Evolutionary conservation across 139 green algal genomes (phyloP), one percentile per base, ranked within the genome.

Genomic region (Asterochloris sp.): DNA sequence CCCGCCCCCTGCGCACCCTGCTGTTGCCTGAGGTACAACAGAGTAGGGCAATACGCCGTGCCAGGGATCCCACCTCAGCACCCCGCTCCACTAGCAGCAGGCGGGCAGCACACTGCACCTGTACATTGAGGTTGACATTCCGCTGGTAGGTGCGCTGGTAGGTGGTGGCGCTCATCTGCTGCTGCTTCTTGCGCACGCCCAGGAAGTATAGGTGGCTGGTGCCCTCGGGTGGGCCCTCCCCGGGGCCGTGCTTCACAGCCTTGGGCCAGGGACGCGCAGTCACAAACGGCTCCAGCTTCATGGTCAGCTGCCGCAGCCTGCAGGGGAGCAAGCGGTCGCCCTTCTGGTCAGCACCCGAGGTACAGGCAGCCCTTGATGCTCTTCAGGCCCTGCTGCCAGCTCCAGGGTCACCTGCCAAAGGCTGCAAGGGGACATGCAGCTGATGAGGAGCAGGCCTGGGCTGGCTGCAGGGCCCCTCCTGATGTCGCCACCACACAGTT

Each of bases 251-350:
- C 66, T 82, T 83, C 24, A 88, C 76, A 11, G 68, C 23, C 19
- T 78, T 66, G 75, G 75, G 61, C 69, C 83, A 78, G 1, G 82
- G 79, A 16, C 96, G 84, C 76, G 95, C 88, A 62, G 87, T 86
- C 17, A 94, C 85, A 60, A 83, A 85, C 66, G 86, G 78, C 74
- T 93, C 89, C 79, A 97, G 87, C 66, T 94, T 89, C 69, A 88
- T 83, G 61, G 96, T 89, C 28, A 98, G 91, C 69, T 92, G 84
- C 2, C 96, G 83, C 78, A 98, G 85, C 60, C 74, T 79, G 21
- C 23, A 69, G 0, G 14, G 17, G 16, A 62, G 21, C 21, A 8
- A 61, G 11, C 23, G 28, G 66, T 71, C 21, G 66, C 21, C 8
- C 4, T 71, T 24, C 17, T 71, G 8, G 19, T 24, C 21, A 26